phyloP scores from a whole-genome alignment of 2,329 filamentous ascomycete species.

The Penicillium verrucosum region DNA sequence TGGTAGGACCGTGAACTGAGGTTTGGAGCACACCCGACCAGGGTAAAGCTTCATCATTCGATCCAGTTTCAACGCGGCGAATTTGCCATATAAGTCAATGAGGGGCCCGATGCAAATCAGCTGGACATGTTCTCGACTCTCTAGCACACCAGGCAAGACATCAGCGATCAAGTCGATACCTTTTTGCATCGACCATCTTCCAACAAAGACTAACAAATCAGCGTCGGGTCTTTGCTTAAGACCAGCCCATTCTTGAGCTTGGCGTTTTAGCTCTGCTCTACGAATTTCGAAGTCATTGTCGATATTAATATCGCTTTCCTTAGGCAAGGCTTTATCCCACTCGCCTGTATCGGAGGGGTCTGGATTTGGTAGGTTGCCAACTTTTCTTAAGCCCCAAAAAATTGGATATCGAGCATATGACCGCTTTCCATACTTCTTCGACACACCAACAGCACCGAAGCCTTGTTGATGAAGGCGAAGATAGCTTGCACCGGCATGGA shows the following conservation, averaged over 20 bases:
- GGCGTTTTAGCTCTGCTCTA: conserved; percentile 53
- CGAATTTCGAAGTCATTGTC: conserved; percentile 55
- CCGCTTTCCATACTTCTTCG: conserved; percentile 65
- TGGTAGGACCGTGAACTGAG: conserved; percentile 65
- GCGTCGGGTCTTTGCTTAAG: conserved; percentile 60
- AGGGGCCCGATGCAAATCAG: conserved; percentile 63
- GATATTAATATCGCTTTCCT: conserved; percentile 50
- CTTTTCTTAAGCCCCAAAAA: conserved; percentile 64
- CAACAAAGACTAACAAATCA: conserved; percentile 66
- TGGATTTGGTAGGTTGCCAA: conserved; percentile 63
- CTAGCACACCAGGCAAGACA: conserved; percentile 61
- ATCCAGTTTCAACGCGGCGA: conserved; percentile 63
- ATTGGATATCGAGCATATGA: conserved; percentile 66
- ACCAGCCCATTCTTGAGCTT: conserved; percentile 67
- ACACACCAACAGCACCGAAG: conserved; percentile 66
- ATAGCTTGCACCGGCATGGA: conserved; percentile 65
- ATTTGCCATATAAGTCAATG: conserved; percentile 66
- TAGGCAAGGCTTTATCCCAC: conserved; percentile 55
- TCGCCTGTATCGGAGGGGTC: conserved; percentile 63
- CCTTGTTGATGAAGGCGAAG: conserved; percentile 65
- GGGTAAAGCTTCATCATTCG: conserved; percentile 65
- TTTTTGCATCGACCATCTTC: conserved; percentile 68
- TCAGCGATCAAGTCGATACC: conserved; percentile 67
- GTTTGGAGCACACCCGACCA: conserved; percentile 64
- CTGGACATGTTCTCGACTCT: conserved; percentile 58